These are phyloP conservation scores for Pestalotiopsis sp. DNA, from an alignment of 2,329 filamentous ascomycete species.

Conservation along the genomic window DNA sequence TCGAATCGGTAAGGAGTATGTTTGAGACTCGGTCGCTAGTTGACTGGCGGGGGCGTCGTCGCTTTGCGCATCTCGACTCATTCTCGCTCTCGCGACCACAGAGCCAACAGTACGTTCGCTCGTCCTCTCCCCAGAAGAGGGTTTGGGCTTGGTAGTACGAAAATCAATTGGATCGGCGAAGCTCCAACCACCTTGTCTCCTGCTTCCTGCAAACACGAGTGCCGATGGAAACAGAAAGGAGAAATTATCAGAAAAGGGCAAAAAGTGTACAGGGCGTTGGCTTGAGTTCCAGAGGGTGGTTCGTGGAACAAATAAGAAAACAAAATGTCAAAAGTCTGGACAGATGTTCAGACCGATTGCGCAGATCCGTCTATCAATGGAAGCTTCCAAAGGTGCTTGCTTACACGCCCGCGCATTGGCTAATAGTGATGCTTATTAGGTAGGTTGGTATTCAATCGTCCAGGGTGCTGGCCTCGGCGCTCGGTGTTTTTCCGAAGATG, in stretches of 20 bases:
- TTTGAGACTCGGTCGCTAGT: slow-evolving; percentile 26
- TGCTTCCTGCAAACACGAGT: not conserved
- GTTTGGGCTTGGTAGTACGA: not conserved
- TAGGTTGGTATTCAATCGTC: slow-evolving; percentile 3
- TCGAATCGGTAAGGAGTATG: slow-evolving; percentile 24
- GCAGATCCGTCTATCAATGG: slow-evolving; percentile 2
- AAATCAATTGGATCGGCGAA: not conserved
- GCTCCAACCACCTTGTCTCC: not conserved
- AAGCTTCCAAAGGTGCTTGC: slow-evolving; percentile 2
- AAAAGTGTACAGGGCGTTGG: not conserved
- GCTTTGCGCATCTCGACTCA: slow-evolving; percentile 37
- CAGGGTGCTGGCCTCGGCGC: slow-evolving; percentile 13
- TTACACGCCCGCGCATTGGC: slow-evolving; percentile 1
- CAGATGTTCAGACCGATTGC: slow-evolving; percentile 9
- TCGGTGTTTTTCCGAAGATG: slow-evolving; percentile 27
- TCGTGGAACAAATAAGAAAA: not conserved
- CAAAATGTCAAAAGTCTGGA: not conserved
- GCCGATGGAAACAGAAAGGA: not conserved
- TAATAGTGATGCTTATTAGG: slow-evolving; percentile 1
- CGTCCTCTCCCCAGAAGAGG: not conserved
- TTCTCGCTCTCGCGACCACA: slow-evolving; percentile 30
- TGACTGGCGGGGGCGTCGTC: slow-evolving; percentile 28
- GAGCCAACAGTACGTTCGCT: not conserved
- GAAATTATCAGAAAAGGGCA: not conserved
- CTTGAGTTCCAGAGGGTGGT: not conserved